Evolutionary conservation across 2,329 filamentous ascomycete genomes (phyloP), one percentile per base, ranked within the genome.

Genomic region (Nannizziopsis barbatae): DNA sequence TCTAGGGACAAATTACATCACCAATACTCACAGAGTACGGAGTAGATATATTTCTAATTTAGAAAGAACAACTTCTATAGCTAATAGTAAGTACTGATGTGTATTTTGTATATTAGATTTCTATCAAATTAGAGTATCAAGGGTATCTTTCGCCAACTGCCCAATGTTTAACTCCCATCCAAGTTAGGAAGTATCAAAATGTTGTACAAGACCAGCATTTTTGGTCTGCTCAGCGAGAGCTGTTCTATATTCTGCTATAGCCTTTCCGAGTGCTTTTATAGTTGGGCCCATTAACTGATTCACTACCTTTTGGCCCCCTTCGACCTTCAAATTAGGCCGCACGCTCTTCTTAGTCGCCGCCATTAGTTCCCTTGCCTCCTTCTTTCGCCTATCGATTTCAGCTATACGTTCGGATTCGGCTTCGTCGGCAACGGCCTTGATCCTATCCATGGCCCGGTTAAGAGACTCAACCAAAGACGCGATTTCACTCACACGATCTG

Each of bases 381-480:
- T 75, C 65, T 83, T 86, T 52, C 80, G 71, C 45, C 72, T 74
- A 37, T 79, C 76, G 12, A 93, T 77, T 46, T 79, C 73, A n/a
- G 75, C 73, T 45, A 81, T 72, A 27, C 86, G 76, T 53, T 86
- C 84, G 47, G 71, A 72, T 60, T 95, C 89, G 0, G 92, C 92
- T 57, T 86, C 82, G 11, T 79, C 75, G 0, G 84, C 85, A 1
- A 95, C 85, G 12, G 83, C 81, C 50, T 84, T 77, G 63, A 96
- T 90, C 20, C 92, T 80, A 51, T 83, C 78, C 49, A 81, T 73
- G 0, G 87, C 90, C 51, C 83, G 79, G 51, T 79, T 77, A 11
- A 98, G 74, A 8, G 88, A 90, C 62, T 94, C 86, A 6, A 84
- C 81, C 41, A 95, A 75, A 53, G 85, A 87, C 5, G 81, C 80